These are phyloP conservation scores for Termitomyces sp. DNA, from an alignment of 768 basidiomycete genomes.

Conservation along the genomic window DNA sequence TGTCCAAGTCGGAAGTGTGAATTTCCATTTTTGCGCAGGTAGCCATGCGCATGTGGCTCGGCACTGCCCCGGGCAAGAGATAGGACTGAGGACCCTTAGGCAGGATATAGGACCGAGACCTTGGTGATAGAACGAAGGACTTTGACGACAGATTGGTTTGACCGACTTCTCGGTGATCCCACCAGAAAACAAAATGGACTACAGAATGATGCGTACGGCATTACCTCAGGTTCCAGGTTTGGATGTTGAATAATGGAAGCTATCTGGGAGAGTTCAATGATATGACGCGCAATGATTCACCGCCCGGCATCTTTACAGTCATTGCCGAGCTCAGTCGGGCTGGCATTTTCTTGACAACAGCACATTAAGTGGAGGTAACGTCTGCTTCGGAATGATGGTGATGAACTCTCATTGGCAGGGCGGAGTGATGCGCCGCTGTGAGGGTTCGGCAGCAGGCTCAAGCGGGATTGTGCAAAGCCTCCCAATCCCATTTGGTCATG, in stretches of 20 bases:
- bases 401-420: background rate
- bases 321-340: background rate
- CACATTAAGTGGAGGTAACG: background rate
- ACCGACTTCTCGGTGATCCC: background rate
- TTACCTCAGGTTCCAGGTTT: background rate
- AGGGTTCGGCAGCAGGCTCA: background rate
- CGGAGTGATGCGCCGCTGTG: background rate
- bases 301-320: too few species aligned
- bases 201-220: background rate
- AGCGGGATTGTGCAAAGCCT: background rate
- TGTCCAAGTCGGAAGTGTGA: background rate
- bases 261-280: background rate
- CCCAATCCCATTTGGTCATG: background rate
- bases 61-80: constrained; percentile 2
- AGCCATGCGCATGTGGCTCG: background rate
- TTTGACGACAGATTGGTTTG: background rate
- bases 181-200: background rate
- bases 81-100: background rate
- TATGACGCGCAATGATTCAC: background rate
- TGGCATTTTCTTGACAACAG: background rate
- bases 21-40: background rate
- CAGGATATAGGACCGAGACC: background rate
- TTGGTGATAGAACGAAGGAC: too few species aligned
- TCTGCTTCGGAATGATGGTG: background rate
- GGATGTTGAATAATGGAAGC: background rate